These are phyloP conservation scores for Pharus latifolius DNA, from an alignment of 176 grass and related monocot genomes.

Conservation along the genomic window DNA sequence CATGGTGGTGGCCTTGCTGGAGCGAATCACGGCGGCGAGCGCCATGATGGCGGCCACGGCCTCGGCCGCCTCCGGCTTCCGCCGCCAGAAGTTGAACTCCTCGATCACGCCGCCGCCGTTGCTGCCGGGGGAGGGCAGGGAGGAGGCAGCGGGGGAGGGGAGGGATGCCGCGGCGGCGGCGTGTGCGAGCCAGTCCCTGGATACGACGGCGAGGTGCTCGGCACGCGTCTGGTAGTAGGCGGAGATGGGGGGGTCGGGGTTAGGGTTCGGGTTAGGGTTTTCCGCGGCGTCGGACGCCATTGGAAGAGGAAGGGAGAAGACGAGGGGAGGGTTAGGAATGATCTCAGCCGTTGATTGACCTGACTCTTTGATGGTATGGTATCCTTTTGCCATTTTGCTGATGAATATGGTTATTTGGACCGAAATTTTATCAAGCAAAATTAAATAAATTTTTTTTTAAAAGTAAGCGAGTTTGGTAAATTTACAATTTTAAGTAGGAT, in stretches of 20 bases:
- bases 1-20: constrained; percentile 92
- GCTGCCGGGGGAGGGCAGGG: background rate
- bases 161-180: constrained; percentile 35
- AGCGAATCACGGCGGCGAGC: constrained; percentile 73
- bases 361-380: background rate
- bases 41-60: constrained; percentile 97
- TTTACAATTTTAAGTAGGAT: too few species aligned
- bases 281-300: constrained; percentile 33
- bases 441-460: background rate
- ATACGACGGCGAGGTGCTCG: constrained; percentile 78
- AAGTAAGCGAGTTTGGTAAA: background rate
- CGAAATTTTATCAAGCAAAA: background rate
- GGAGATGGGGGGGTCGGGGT: constrained; percentile 42
- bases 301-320: background rate
- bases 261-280: constrained; percentile 47
- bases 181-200: constrained; percentile 84
- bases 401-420: background rate
- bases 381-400: background rate
- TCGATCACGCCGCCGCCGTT: constrained; percentile 64
- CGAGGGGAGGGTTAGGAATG: background rate
- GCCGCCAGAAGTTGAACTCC: constrained; percentile 93
- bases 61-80: constrained; percentile 87
- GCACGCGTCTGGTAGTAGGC: constrained; percentile 95
- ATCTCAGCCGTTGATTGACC: constrained; percentile 15
- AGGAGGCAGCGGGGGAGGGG: background rate